Percentiles rank a stretch among this genome's conserved stretches.
Conservation (phyloP, 495 filamentous ascomycete genomes). For the Cenococcum geophilum region DNA sequence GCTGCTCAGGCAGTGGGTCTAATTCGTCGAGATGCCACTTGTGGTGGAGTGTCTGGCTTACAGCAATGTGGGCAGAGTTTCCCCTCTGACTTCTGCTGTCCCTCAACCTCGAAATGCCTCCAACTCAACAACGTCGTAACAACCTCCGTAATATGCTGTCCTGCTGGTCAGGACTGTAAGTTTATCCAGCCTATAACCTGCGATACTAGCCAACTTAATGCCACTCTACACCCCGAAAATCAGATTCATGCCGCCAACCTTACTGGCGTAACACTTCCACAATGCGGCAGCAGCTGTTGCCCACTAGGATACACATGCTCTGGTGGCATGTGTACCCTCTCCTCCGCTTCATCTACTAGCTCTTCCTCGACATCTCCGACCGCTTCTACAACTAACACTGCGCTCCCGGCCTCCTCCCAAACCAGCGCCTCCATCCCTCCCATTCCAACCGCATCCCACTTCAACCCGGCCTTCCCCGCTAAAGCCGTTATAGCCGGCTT, state of each 20-base stretch:
- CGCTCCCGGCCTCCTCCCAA: conserved; percentile 40
- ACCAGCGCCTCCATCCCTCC: conserved; percentile 21
- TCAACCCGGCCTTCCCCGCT: conserved; percentile 44
- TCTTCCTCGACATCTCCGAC: conserved; percentile 28
- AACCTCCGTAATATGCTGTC: conserved; percentile 75
- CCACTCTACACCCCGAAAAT: conserved; percentile 52
- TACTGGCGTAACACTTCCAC: conserved; percentile 47
- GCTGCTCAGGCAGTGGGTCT: conserved; percentile 38
- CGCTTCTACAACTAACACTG: conserved; percentile 33
- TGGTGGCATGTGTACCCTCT: conserved; percentile 38
- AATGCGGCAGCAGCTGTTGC: conserved; percentile 51
- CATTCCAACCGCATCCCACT: conserved; percentile 14
- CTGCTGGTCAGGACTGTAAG: conserved; percentile 53
- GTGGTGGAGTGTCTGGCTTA: conserved; percentile 42
- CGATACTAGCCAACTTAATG: conserved; percentile 61
- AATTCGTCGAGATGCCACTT: conserved; percentile 39
- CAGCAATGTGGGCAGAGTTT: conserved; percentile 50
- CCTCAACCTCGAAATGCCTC: conserved; percentile 54
- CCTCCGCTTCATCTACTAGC: conserved; percentile 20
- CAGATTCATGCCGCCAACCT: conserved; percentile 66
- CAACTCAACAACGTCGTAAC: conserved; percentile 50
- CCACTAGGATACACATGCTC: conserved; percentile 73
- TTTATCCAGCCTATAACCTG: conserved; percentile 67
- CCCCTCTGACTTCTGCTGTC: conserved; percentile 72
- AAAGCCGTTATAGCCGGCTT: conserved; percentile 55